Conservation (phyloP, 2,329 filamentous ascomycete species). For the Pseudonectria buxi region DNA sequence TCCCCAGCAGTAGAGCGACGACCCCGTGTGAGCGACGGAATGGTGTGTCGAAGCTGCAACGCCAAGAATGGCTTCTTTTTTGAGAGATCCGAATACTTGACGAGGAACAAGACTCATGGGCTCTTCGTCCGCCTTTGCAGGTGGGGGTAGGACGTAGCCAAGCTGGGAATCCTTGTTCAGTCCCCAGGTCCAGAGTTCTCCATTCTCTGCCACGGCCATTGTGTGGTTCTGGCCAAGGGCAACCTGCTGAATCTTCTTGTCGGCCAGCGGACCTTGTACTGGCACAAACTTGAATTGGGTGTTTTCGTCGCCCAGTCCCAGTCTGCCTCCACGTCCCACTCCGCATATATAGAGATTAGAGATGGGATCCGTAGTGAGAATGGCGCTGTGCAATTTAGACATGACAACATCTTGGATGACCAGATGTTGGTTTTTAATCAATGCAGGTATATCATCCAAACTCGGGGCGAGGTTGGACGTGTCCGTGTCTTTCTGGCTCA, state of each 20-base stretch:
- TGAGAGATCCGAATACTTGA: conserved; percentile 86
- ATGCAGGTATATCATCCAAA: conserved; percentile 57
- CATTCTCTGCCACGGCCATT: conserved; percentile 73
- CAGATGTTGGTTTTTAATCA: conserved; percentile 66
- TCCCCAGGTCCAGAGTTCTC: conserved; percentile 94
- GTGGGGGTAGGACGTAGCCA: conserved; percentile 69
- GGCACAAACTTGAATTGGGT: conserved; percentile 82
- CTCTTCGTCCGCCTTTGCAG: conserved; percentile 67
- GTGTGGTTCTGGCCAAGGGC: conserved; percentile 89
- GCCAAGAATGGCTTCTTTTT: conserved; percentile 75
- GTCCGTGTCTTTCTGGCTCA: conserved; percentile 39
- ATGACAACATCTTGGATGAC: conserved; percentile 75
- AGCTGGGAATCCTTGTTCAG: conserved; percentile 80
- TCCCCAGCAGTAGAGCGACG: conserved; percentile 85
- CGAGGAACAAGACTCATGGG: conserved; percentile 74
- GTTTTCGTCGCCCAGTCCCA: conserved; percentile 84
- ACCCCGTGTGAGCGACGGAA: conserved; percentile 78
- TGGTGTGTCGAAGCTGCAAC: conserved; percentile 86
- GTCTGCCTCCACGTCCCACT: conserved; percentile 79
- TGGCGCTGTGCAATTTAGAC: conserved; percentile 85
- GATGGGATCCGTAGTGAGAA: conserved; percentile 79
- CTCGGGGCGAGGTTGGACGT: conserved; percentile 20
- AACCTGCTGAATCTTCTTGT: conserved; percentile 68
- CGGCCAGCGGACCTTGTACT: conserved; percentile 68
- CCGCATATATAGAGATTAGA: conserved; percentile 92